Conservation (phyloP, 208 protist species). For the Trypanosoma vivax region DNA sequence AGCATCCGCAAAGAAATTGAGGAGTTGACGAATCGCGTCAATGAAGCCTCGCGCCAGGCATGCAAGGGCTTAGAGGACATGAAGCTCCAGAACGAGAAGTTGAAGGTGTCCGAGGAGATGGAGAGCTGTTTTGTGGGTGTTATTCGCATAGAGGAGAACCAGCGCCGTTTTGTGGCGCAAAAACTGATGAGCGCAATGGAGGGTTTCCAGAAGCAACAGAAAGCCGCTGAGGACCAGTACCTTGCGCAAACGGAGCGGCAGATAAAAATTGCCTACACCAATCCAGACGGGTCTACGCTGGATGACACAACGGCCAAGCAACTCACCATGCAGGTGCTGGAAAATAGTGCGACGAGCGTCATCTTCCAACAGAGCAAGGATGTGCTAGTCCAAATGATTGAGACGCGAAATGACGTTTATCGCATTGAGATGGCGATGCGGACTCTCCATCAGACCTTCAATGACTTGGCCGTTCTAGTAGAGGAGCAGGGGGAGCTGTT, state of each 20-base stretch:
- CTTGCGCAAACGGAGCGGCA: slow-evolving; percentile 78
- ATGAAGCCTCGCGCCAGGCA: slow-evolving; percentile 27
- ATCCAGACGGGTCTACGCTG: slow-evolving; percentile 65
- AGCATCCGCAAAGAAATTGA: slow-evolving; percentile 55
- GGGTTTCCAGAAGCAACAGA: slow-evolving; percentile 58
- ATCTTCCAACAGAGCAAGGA: slow-evolving; percentile 89
- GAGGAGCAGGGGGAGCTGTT: slow-evolving; percentile 84
- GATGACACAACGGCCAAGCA: slow-evolving; percentile 64
- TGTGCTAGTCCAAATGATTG: slow-evolving; percentile 72
- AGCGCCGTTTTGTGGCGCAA: slow-evolving; percentile 50
- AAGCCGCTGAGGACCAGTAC: slow-evolving; percentile 55
- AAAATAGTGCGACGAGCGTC: slow-evolving; percentile 64
- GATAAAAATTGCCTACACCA: slow-evolving; percentile 89
- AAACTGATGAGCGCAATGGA: slow-evolving; percentile 48
- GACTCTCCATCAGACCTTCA: slow-evolving; percentile 83
- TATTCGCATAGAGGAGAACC: slow-evolving; percentile 86
- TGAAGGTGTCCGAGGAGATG: slow-evolving; percentile 57
- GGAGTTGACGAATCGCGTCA: slow-evolving; percentile 40
- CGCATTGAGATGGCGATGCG: slow-evolving; percentile 86
- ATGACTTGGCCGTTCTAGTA: slow-evolving; percentile 84
- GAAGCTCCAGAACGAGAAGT: slow-evolving; percentile 44
- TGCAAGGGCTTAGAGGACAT: slow-evolving; percentile 58
- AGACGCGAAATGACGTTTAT: slow-evolving; percentile 87
- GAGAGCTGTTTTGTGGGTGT: slow-evolving; percentile 59
- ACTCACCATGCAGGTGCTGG: slow-evolving; percentile 71